phyloP scores from a whole-genome alignment of 441 rosid species.

The Euphorbia neoarborescens region DNA sequence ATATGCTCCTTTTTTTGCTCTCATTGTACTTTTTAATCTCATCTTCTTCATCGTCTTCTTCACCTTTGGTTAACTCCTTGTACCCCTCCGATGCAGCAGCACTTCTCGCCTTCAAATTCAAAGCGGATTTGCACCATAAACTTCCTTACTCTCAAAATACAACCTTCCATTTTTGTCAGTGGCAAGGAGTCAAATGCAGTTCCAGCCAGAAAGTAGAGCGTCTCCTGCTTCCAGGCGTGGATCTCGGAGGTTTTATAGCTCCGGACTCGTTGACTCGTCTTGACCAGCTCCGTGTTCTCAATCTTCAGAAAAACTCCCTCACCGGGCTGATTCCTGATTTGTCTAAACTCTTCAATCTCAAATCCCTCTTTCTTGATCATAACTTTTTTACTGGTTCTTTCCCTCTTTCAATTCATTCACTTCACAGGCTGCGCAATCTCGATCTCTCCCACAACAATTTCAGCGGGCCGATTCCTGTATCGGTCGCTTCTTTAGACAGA shows the following conservation, averaged over 20 bases:
- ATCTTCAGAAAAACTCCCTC: slow-evolving; percentile 71
- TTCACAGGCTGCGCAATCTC: slow-evolving; percentile 56
- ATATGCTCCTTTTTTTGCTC: slow-evolving; percentile 21
- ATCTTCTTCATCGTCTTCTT: neutral
- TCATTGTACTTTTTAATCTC: slow-evolving; percentile 1
- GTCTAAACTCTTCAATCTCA: slow-evolving; percentile 56
- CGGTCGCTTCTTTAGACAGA: slow-evolving; percentile 36
- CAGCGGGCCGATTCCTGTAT: slow-evolving; percentile 49
- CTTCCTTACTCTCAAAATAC: slow-evolving; percentile 40
- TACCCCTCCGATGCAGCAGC: slow-evolving; percentile 45
- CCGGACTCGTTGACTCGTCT: slow-evolving; percentile 55
- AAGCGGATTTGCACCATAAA: slow-evolving; percentile 50
- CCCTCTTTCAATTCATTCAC: slow-evolving; percentile 47
- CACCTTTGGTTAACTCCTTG: slow-evolving; percentile 18
- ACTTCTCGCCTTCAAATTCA: slow-evolving; percentile 61
- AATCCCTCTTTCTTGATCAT: slow-evolving; percentile 55
- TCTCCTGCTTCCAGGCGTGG: slow-evolving; percentile 42
- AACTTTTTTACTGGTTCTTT: slow-evolving; percentile 62
- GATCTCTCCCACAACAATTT: slow-evolving; percentile 59
- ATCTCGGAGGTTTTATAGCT: slow-evolving; percentile 57
- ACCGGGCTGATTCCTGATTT: slow-evolving; percentile 69
- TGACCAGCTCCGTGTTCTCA: slow-evolving; percentile 75
- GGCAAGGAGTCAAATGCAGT: slow-evolving; percentile 66
- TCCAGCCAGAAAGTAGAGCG: slow-evolving; percentile 50
- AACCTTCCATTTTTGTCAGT: slow-evolving; percentile 46